phyloP scores from a whole-genome alignment of 176 grass and related monocot species.

The Canna indica region DNA sequence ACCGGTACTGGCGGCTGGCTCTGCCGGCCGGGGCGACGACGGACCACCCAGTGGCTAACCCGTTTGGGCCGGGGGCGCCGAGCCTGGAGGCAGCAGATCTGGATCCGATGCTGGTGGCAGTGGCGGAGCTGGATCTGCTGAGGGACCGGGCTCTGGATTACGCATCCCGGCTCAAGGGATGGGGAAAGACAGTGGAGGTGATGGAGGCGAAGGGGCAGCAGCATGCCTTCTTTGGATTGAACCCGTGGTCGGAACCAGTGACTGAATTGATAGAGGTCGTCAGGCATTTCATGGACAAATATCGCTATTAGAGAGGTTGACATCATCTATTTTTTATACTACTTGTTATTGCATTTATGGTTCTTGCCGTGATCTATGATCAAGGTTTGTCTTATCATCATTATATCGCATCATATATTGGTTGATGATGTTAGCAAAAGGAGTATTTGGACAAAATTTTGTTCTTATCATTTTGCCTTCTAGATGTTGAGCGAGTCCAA shows the following conservation, averaged over 20 bases:
- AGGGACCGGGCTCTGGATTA: conserved; percentile 36
- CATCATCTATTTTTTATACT: too few species aligned
- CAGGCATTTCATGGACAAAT: conserved; percentile 16
- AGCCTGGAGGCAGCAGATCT: conserved; percentile 20
- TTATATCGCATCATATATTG: too few species aligned
- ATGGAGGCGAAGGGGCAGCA: conserved; percentile 30
- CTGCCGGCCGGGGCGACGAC: conserved; percentile 25
- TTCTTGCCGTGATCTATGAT: too few species aligned
- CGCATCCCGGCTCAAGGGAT: conserved; percentile 23
- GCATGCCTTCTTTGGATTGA: conserved; percentile 34
- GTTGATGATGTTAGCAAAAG: too few species aligned
- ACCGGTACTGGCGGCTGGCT: conserved; percentile 14
- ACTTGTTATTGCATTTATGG: too few species aligned
- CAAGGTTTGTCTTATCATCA: too few species aligned
- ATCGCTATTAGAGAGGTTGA: too few species aligned
- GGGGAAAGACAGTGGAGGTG: conserved; percentile 28
- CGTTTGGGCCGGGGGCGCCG: conserved; percentile 16
- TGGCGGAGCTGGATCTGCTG: conserved; percentile 32
- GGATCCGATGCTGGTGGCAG: conserved; percentile 30
- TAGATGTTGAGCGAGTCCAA: too few species aligned
- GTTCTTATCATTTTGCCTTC: too few species aligned
- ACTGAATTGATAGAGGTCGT: conserved; percentile 16
- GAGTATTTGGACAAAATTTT: too few species aligned
- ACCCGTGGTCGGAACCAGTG: conserved; percentile 26
- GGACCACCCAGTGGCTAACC: conserved; percentile 28